Conservation (phyloP, 192 early-diverging fungal species). For the Dimargaris xerosporica region DNA sequence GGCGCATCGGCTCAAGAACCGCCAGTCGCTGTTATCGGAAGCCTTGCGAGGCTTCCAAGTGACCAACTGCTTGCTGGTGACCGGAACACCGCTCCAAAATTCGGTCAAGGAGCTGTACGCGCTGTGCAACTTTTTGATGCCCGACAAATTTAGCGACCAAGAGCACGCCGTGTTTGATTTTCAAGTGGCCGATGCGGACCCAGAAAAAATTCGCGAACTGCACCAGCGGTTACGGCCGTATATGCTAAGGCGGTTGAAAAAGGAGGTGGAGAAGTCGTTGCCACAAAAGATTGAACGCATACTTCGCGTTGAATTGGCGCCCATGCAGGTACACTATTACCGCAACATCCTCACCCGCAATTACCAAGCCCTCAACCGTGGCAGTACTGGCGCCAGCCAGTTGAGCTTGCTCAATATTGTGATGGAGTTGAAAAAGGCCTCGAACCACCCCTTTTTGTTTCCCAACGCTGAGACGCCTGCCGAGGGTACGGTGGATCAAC, state of each 20-base stretch:
- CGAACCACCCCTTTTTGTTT: constrained; percentile 91
- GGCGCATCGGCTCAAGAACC: constrained; percentile 95
- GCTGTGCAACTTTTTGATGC: constrained; percentile 86
- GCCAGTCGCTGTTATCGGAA: constrained; percentile 87
- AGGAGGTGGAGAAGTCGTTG: constrained; percentile 95
- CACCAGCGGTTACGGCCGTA: constrained; percentile 70
- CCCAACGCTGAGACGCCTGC: constrained; percentile 54
- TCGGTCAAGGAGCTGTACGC: constrained; percentile 86
- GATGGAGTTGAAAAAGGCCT: constrained; percentile 92
- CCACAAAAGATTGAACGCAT: constrained; percentile 94
- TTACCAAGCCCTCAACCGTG: constrained; percentile 70
- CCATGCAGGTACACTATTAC: constrained; percentile 84
- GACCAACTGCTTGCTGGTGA: constrained; percentile 83
- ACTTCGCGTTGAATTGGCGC: constrained; percentile 80
- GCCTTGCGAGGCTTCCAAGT: constrained; percentile 76
- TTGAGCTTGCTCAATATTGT: constrained; percentile 85
- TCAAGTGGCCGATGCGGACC: constrained; percentile 36
- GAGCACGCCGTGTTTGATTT: constrained; percentile 49
- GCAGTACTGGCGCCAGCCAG: constrained; percentile 38
- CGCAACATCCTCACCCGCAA: constrained; percentile 92
- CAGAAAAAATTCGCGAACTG: constrained; percentile 67
- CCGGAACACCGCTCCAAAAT: constrained; percentile 98
- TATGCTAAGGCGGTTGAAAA: constrained; percentile 93
- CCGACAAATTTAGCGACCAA: constrained; percentile 68
- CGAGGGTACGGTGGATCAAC: constrained; percentile 46